Evolutionary conservation across 2,329 filamentous ascomycete species (phyloP).

Genomic region (Magnaporthiopsis poae): DNA sequence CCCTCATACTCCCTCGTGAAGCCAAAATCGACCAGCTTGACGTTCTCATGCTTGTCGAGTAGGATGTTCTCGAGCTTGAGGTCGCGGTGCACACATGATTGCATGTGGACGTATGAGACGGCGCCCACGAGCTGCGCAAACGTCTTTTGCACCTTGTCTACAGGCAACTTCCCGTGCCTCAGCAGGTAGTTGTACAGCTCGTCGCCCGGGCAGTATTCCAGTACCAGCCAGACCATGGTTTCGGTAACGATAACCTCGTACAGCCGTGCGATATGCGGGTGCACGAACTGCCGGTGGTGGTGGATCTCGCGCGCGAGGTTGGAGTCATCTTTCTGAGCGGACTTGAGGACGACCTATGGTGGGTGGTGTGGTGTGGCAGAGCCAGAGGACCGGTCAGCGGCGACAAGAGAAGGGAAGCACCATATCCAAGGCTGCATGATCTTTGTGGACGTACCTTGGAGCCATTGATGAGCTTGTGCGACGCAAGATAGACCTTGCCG

Average conservation of each 20-base stretch:
- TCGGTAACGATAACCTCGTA: constrained; percentile 99
- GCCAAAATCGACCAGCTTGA: constrained; percentile 95
- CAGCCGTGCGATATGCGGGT: constrained; percentile 89
- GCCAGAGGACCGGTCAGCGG: not conserved
- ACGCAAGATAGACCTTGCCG: constrained; percentile 92
- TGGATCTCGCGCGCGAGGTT: constrained; percentile 97
- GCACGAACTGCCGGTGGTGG: constrained; percentile 93
- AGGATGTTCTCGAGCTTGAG: constrained; percentile 94
- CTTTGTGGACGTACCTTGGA: constrained; percentile 63
- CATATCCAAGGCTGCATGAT: no score
- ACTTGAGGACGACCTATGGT: constrained; percentile 86
- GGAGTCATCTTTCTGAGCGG: constrained; percentile 86
- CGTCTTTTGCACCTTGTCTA: constrained; percentile 83
- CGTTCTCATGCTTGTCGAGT: constrained; percentile 91
- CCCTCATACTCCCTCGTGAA: constrained; percentile 97
- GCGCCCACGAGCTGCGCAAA: constrained; percentile 93
- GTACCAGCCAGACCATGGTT: constrained; percentile 83
- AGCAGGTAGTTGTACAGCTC: constrained; percentile 95
- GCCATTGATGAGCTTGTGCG: constrained; percentile 95
- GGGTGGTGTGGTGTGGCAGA: not conserved
- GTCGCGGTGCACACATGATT: constrained; percentile 92
- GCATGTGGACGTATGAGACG: constrained; percentile 87
- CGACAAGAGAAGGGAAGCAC: no score
- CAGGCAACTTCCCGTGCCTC: constrained; percentile 70
- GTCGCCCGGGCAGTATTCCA: constrained; percentile 95